Evolutionary conservation across 768 basidiomycete genomes (phyloP), one percentile per base, ranked within the genome.

Genomic region (Steccherinum ochraceum): DNA sequence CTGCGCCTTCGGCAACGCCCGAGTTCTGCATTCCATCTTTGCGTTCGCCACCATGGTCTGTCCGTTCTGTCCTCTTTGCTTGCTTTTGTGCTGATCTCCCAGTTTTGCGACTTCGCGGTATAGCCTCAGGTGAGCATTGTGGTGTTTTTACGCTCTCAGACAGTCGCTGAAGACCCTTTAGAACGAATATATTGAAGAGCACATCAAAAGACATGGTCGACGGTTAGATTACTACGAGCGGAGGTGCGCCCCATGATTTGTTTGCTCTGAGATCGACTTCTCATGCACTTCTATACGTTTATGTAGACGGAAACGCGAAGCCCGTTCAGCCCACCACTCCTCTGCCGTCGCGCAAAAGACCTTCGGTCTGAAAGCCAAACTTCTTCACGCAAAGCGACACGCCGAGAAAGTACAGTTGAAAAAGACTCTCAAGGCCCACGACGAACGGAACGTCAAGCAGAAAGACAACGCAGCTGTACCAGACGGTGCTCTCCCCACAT

Each of bases 101-200:
- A n/a, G n/a, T n/a, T n/a, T n/a, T n/a, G n/a, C n/a, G n/a, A n/a
- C n/a, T 23, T 18, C 35, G 16, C 25, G 25, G 5, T 53, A 56
- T 52, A 88, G 85, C 85, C 85, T 63, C 85, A 87, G 80, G 85
- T 86, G 73, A 53, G 49, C 23, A 5, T 48, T 5, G 2, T 1
- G 1, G 18, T 2, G 4, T 35, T 13, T 12, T 5, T 45, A 20
- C 10, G 12, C 48, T 48, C 18, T 2, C 35, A 12, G 35, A 12
- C 2, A 25, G 23, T 5, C 30, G 12, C 4, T 46, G 50, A 52
- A 3, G 27, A n/a, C 24, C 10, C 39, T 51, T 56, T 7, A 99
- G 91, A 98, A 98, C 78, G 94, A 97, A 68, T 97, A 98, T 69
- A 98, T 99, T 69, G 95, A 98, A 69, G 95, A 99, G 75, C 89